Conservation (phyloP, 768 basidiomycete genomes). For the Termitomyces eurrhizus region DNA sequence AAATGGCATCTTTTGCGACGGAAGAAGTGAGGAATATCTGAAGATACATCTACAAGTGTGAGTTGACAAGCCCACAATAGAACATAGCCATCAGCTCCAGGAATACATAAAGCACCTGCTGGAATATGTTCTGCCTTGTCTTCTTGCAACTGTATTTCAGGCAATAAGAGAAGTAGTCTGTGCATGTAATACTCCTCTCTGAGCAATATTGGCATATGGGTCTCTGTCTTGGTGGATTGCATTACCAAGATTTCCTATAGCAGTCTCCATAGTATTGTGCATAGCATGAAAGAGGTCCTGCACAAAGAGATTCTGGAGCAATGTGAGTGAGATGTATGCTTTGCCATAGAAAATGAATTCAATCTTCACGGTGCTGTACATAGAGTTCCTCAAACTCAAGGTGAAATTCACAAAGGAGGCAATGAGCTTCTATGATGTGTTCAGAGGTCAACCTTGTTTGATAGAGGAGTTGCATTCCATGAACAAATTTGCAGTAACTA, state of each 20-base stretch:
- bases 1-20: no score
- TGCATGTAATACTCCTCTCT: not conserved
- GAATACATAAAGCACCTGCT: not conserved
- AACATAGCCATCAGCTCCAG: not conserved
- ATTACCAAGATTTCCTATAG: not conserved
- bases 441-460: slow-evolving; percentile 11
- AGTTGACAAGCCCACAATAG: not conserved
- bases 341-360: slow-evolving; percentile 9
- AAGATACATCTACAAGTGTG: not conserved
- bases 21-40: no score
- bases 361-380: not conserved
- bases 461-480: no score
- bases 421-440: slow-evolving; percentile 3
- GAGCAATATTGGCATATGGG: not conserved
- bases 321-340: not conserved
- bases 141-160: not conserved
- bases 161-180: not conserved
- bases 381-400: slow-evolving; percentile 5
- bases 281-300: not conserved
- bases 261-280: slow-evolving; percentile 13
- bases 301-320: slow-evolving; percentile 2
- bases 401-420: slow-evolving; percentile 2
- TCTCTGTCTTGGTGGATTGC: slow-evolving; percentile 13
- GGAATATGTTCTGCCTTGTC: not conserved
- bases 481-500: slow-evolving; percentile 27